These are phyloP conservation scores for Gossypium lobatum DNA, from an alignment of 441 rosid genomes.

Conservation along the genomic window DNA sequence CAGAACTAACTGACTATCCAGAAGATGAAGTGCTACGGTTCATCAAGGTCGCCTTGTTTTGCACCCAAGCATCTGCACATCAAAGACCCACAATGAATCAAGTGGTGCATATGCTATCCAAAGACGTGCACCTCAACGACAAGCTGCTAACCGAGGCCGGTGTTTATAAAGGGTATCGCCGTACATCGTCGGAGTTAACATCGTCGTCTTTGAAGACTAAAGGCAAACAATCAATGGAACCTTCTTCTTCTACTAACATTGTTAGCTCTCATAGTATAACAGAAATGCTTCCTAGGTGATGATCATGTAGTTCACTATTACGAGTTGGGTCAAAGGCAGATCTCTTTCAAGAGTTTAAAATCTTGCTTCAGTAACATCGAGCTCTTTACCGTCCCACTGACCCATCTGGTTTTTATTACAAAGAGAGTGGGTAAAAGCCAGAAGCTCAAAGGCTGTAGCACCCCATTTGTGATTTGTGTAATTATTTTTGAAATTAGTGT, in stretches of 20 bases:
- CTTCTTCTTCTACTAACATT: constrained; percentile 21
- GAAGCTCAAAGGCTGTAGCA: too few relatives aligned
- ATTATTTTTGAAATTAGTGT: neutral
- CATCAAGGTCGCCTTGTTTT: constrained; percentile 78
- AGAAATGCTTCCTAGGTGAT: constrained; percentile 68
- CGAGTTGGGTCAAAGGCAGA: too few relatives aligned
- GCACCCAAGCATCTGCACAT: constrained; percentile 67
- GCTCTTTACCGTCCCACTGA: neutral
- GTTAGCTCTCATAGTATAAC: constrained; percentile 28
- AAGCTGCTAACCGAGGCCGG: constrained; percentile 62
- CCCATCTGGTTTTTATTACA: neutral
- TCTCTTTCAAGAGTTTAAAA: too few relatives aligned
- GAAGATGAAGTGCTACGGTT: constrained; percentile 54
- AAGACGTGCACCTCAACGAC: constrained; percentile 61
- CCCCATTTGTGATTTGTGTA: neutral
- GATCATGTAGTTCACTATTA: neutral
- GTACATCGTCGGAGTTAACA: neutral
- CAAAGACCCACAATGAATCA: constrained; percentile 85
- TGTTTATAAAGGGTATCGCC: constrained; percentile 29
- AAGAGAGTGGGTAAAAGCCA: neutral
- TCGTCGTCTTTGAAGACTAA: constrained; percentile 45
- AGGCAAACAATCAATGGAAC: constrained; percentile 35
- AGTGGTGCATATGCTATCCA: constrained; percentile 82
- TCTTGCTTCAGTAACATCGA: too few relatives aligned
- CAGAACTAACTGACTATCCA: constrained; percentile 51